These are phyloP conservation scores for Wallacemonas sp. DNA, from an alignment of 208 protist genomes.

Conservation along the genomic window DNA sequence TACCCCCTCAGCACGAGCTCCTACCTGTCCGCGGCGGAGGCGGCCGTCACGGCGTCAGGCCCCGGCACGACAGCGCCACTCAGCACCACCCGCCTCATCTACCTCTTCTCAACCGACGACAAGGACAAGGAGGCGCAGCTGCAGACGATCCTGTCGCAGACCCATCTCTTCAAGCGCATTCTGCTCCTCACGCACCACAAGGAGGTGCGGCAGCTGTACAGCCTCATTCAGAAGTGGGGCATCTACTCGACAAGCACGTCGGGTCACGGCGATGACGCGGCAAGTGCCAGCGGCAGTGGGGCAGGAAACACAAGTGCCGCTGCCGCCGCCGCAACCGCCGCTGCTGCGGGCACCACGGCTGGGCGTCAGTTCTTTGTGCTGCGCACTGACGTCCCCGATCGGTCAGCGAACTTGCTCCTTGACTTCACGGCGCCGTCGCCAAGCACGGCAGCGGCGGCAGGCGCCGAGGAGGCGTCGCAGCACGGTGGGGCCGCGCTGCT, in stretches of 20 bases:
- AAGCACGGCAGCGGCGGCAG: neutral
- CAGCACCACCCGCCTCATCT: conserved; percentile 40
- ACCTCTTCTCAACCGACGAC: conserved; percentile 55
- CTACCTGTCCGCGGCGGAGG: conserved; percentile 24
- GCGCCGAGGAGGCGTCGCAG: neutral
- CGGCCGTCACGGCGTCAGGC: conserved; percentile 29
- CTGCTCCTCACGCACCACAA: conserved; percentile 77
- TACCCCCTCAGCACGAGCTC: conserved; percentile 55
- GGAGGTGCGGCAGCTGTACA: conserved; percentile 60
- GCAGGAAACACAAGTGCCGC: neutral
- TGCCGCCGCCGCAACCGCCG: neutral
- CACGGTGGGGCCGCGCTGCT: conserved; percentile 25
- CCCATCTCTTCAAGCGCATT: conserved; percentile 44
- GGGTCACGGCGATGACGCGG: neutral
- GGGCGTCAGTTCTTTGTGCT: conserved; percentile 33
- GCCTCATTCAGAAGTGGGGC: conserved; percentile 48
- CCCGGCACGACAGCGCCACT: conserved; percentile 41
- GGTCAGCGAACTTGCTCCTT: conserved; percentile 23
- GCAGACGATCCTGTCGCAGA: conserved; percentile 43
- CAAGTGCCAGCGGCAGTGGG: neutral
- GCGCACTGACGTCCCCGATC: conserved; percentile 46
- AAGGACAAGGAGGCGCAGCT: conserved; percentile 56
- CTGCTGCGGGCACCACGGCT: conserved; percentile 2
- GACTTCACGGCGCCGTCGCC: conserved; percentile 17
- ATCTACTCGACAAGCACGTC: conserved; percentile 26